A percentile compares a stretch with the other conserved stretches of the same genome.
phyloP scores from a whole-genome alignment of 116 monocot species.

The Zostera marina region DNA sequence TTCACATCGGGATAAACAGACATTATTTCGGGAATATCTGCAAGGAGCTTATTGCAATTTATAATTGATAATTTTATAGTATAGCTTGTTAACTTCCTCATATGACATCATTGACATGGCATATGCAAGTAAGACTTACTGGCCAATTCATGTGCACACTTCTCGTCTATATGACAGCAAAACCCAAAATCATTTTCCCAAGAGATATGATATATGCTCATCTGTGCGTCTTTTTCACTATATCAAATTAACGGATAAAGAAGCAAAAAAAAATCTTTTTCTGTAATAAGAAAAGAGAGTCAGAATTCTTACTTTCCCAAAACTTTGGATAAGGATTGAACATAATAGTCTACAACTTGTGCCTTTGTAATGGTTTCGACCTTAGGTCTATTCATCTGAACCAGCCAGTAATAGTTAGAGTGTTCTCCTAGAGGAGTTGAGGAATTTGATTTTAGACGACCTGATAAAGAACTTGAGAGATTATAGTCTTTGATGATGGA shows the following conservation, averaged over 20 bases:
- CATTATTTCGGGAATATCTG: conserved; percentile 67
- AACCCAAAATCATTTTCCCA: conserved; percentile 86
- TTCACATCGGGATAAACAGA: conserved; percentile 43
- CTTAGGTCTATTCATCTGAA: conserved; percentile 66
- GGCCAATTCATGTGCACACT: conserved; percentile 61
- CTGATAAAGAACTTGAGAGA: conserved; percentile 9
- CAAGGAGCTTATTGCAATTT: conserved; percentile 9
- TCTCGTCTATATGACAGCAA: conserved; percentile 81
- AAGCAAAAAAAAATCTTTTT: background rate
- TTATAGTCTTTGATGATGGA: conserved; percentile 17
- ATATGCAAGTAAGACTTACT: conserved; percentile 20
- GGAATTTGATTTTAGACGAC: conserved; percentile 13
- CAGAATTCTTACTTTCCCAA: conserved; percentile 60
- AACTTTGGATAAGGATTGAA: conserved; percentile 53
- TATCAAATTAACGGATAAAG: conserved; percentile 1
- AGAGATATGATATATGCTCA: conserved; percentile 71
- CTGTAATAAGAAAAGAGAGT: background rate
- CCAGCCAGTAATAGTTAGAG: conserved; percentile 52
- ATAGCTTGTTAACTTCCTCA: background rate
- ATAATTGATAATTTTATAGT: background rate
- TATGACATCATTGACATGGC: background rate
- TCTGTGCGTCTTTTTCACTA: conserved; percentile 85
- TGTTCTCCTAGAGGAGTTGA: conserved; percentile 10
- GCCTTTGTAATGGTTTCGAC: conserved; percentile 82
- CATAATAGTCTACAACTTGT: conserved; percentile 81